These are phyloP conservation scores for Trifolium dubium DNA, from an alignment of 306 rosid species.

Conservation along the genomic window DNA sequence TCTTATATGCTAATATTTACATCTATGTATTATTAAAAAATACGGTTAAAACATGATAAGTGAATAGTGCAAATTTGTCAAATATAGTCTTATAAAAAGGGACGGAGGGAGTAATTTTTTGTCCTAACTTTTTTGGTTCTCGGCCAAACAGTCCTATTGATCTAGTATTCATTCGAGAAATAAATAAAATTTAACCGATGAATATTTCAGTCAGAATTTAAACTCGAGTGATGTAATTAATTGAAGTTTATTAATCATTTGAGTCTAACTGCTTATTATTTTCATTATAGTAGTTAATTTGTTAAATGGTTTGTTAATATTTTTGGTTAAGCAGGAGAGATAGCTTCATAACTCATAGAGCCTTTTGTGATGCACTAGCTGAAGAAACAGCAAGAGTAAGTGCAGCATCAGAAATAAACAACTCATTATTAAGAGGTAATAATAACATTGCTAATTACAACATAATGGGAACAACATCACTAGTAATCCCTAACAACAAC, in stretches of 20 bases:
- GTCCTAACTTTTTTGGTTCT: neutral
- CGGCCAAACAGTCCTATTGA: neutral
- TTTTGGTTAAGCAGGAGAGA: conserved; percentile 70
- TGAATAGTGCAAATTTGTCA: no score
- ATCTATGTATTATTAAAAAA: no score
- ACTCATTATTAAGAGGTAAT: conserved; percentile 24
- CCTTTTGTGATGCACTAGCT: conserved; percentile 92
- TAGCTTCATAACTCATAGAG: conserved; percentile 91
- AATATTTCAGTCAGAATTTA: neutral
- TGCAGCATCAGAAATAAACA: conserved; percentile 61
- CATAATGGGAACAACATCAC: conserved; percentile 49
- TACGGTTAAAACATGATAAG: no score
- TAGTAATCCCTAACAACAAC: conserved; percentile 43
- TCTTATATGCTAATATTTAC: no score
- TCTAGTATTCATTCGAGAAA: no score
- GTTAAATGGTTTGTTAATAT: conserved; percentile 1
- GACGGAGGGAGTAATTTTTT: no score
- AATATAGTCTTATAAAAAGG: no score
- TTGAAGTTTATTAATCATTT: neutral
- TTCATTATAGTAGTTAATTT: neutral
- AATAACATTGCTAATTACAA: conserved; percentile 46
- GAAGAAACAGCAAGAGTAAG: conserved; percentile 91
- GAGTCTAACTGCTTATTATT: neutral
- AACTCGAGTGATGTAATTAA: neutral
- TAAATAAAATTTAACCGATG: neutral